Evolutionary conservation across 2,329 filamentous ascomycete species (phyloP).

Genomic region (Cordyceps javanica): DNA sequence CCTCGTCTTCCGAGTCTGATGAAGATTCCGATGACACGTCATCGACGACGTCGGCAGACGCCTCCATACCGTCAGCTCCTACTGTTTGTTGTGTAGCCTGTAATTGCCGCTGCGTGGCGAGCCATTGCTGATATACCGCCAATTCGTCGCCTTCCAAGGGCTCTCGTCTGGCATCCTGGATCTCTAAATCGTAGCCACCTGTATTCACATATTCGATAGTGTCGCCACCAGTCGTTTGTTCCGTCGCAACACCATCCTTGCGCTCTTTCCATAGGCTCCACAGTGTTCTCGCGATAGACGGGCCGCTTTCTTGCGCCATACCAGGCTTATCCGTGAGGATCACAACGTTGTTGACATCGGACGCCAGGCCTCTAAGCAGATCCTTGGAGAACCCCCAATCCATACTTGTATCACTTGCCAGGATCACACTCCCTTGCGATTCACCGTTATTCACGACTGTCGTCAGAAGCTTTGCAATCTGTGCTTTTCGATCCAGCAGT

Average conservation of each 20-base stretch:
- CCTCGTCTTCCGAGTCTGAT: constrained; percentile 80
- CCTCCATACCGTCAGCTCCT: constrained; percentile 61
- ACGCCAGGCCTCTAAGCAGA: constrained; percentile 65
- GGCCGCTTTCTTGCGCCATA: constrained; percentile 31
- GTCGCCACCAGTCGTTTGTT: constrained; percentile 48
- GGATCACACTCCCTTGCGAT: constrained; percentile 62
- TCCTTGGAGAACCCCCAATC: constrained; percentile 95
- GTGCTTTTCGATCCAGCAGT: constrained; percentile 73
- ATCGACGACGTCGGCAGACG: constrained; percentile 67
- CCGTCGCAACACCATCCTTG: constrained; percentile 55
- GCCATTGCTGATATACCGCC: constrained; percentile 80
- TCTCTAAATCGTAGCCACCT: constrained; percentile 54
- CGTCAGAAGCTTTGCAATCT: constrained; percentile 64
- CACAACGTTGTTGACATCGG: constrained; percentile 74
- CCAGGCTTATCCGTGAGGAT: constrained; percentile 73
- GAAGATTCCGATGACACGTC: constrained; percentile 83
- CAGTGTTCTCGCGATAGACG: constrained; percentile 65
- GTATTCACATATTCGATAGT: constrained; percentile 61
- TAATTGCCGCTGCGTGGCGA: constrained; percentile 80
- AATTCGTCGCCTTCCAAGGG: constrained; percentile 72
- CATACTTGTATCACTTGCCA: constrained; percentile 83
- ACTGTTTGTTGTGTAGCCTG: constrained; percentile 72
- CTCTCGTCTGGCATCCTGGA: constrained; percentile 55
- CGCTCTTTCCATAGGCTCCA: constrained; percentile 75
- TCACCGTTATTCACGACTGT: constrained; percentile 36